These are phyloP conservation scores for Albugo candida DNA, from an alignment of 352 stramenopile species.

Conservation along the genomic window DNA sequence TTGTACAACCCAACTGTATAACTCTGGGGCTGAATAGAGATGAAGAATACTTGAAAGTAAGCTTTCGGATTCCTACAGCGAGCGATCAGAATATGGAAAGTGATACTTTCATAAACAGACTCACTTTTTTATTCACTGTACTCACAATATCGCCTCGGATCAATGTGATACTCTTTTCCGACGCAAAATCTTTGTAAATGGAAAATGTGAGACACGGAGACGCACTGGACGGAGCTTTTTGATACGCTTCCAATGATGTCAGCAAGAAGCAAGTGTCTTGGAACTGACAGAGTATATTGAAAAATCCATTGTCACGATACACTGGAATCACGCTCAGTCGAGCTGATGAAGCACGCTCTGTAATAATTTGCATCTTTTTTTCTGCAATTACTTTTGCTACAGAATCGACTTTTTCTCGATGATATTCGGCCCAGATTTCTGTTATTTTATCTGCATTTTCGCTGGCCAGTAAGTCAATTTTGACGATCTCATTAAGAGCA, in stretches of 20 bases:
- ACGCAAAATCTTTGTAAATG: slow-evolving; percentile 51
- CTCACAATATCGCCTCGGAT: slow-evolving; percentile 70
- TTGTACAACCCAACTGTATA: slow-evolving; percentile 54
- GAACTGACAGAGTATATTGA: slow-evolving; percentile 81
- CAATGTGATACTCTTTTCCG: slow-evolving; percentile 48
- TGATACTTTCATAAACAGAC: background rate
- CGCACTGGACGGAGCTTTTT: slow-evolving; percentile 54
- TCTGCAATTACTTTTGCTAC: slow-evolving; percentile 26
- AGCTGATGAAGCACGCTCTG: slow-evolving; percentile 25
- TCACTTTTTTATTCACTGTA: slow-evolving; percentile 61
- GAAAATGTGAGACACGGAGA: slow-evolving; percentile 67
- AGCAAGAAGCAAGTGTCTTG: slow-evolving; percentile 77
- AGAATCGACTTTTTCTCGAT: slow-evolving; percentile 51
- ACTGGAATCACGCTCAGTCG: slow-evolving; percentile 73
- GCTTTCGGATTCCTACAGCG: slow-evolving; percentile 29
- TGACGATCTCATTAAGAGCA: slow-evolving; percentile 63
- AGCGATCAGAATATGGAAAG: background rate
- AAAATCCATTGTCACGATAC: slow-evolving; percentile 65
- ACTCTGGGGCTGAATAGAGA: slow-evolving; percentile 47
- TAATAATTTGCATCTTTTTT: slow-evolving; percentile 20
- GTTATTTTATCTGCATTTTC: slow-evolving; percentile 36
- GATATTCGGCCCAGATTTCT: slow-evolving; percentile 63
- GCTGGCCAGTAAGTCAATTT: slow-evolving; percentile 57
- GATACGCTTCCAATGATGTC: slow-evolving; percentile 77
- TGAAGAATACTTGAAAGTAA: slow-evolving; percentile 37